Conservation (phyloP, 2,329 filamentous ascomycete genomes). For the Diplodia sapinea region DNA sequence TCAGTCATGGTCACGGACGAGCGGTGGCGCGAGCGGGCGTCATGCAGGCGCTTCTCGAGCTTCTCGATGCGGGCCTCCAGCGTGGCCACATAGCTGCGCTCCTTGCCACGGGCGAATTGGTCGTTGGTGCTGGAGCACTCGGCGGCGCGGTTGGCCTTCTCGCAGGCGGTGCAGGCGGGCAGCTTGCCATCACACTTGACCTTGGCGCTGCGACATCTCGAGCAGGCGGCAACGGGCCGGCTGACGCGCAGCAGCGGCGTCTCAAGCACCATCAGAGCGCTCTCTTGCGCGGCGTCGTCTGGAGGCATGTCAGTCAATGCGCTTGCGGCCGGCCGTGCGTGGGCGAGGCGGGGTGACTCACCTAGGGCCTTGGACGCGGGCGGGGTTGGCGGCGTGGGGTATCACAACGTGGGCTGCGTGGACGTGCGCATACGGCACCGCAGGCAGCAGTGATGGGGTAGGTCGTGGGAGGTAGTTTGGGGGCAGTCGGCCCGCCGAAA, state of each 20-base stretch:
- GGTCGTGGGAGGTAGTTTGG: constrained; percentile 17
- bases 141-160: constrained; percentile 82
- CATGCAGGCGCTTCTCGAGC: constrained; percentile 74
- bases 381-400: constrained; percentile 5
- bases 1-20: constrained; percentile 74
- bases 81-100: constrained; percentile 94
- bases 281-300: constrained; percentile 13
- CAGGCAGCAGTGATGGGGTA: constrained; percentile 10
- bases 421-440: background rate
- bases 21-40: constrained; percentile 69
- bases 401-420: background rate
- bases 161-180: constrained; percentile 92
- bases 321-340: background rate
- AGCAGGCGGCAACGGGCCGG: constrained; percentile 79
- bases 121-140: constrained; percentile 96
- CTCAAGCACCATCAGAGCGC: constrained; percentile 53
- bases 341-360: constrained; percentile 9
- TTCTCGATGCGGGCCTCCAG: constrained; percentile 91
- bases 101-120: constrained; percentile 93
- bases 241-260: constrained; percentile 73
- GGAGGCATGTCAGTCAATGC: constrained; percentile 9
- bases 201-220: constrained; percentile 86
- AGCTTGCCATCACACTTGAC: constrained; percentile 98
- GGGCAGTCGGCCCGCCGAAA: constrained; percentile 18
- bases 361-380: background rate